Conservation (phyloP, 2,329 filamentous ascomycete species). For the Zymoseptoria crescenta region DNA sequence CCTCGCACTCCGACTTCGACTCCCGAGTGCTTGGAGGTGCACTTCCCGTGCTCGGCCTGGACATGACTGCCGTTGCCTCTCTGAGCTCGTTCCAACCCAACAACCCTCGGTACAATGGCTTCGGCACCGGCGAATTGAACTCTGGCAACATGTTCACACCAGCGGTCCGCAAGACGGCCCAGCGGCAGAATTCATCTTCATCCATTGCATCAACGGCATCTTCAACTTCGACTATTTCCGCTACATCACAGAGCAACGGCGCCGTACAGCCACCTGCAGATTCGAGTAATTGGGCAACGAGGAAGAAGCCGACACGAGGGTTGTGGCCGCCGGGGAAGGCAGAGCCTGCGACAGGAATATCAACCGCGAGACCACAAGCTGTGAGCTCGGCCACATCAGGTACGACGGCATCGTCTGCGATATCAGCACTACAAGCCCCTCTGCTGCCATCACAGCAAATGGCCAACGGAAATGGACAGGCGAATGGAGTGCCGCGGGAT, state of each 20-base stretch:
- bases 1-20: constrained; percentile 1
- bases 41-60: constrained; percentile 1
- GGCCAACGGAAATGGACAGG: constrained; percentile 51
- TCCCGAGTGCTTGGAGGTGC: constrained; percentile 1
- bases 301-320: constrained; percentile 47
- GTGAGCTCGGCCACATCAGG: constrained; percentile 52
- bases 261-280: constrained; percentile 34
- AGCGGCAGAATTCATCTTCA: constrained; percentile 84
- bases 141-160: constrained; percentile 71
- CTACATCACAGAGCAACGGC: constrained; percentile 54
- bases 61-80: constrained; percentile 42
- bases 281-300: constrained; percentile 34
- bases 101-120: constrained; percentile 45
- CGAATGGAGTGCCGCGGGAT: constrained; percentile 47
- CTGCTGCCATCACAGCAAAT: constrained; percentile 63
- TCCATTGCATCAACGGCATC: constrained; percentile 60
- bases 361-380: constrained; percentile 54
- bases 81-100: constrained; percentile 52
- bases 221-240: constrained; percentile 60
- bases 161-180: constrained; percentile 70
- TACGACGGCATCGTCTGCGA: constrained; percentile 52
- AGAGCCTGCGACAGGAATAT: constrained; percentile 56
- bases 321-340: constrained; percentile 60
- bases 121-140: constrained; percentile 63
- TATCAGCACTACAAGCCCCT: constrained; percentile 56